Percentiles rank a stretch among this genome's conserved stretches.
phyloP scores from a whole-genome alignment of 1,139 yeast genomes.

The Diutina siamensis region DNA sequence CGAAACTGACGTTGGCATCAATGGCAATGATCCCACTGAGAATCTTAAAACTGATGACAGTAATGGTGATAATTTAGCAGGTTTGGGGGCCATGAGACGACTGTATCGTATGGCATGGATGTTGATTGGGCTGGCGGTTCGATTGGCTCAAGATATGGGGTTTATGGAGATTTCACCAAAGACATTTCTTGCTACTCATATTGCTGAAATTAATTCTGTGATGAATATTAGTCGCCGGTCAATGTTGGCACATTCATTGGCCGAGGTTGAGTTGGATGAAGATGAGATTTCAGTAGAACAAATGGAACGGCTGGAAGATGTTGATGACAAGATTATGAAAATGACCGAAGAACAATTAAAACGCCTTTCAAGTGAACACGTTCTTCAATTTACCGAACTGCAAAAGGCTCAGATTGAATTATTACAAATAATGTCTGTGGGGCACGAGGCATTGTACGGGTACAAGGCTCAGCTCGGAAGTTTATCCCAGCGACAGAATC shows the following conservation, averaged over 20 bases:
- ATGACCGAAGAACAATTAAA: constrained; percentile 30
- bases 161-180: constrained; percentile 63
- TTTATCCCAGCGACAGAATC: constrained; percentile 50
- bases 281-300: constrained; percentile 26
- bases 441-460: constrained; percentile 75
- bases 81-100: constrained; percentile 75
- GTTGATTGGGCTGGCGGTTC: constrained; percentile 77
- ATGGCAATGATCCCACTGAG: neutral
- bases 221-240: constrained; percentile 61
- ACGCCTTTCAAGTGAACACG: constrained; percentile 16
- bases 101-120: constrained; percentile 91
- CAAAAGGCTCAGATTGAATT: constrained; percentile 76
- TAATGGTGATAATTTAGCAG: constrained; percentile 39
- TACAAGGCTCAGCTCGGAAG: constrained; percentile 45
- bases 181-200: constrained; percentile 72
- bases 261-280: constrained; percentile 31
- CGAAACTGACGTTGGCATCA: constrained; percentile 4
- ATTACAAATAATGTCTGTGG: constrained; percentile 67
- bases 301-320: constrained; percentile 18
- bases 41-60: constrained; percentile 2
- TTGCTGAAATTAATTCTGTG: constrained; percentile 69
- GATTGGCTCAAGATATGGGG: constrained; percentile 82
- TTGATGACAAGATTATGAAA: constrained; percentile 21
- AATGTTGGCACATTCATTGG: constrained; percentile 55
- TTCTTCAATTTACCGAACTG: constrained; percentile 37